Evolutionary conservation across 108 stramenopile species (phyloP).

Genomic region (Nitzschia sp.): DNA sequence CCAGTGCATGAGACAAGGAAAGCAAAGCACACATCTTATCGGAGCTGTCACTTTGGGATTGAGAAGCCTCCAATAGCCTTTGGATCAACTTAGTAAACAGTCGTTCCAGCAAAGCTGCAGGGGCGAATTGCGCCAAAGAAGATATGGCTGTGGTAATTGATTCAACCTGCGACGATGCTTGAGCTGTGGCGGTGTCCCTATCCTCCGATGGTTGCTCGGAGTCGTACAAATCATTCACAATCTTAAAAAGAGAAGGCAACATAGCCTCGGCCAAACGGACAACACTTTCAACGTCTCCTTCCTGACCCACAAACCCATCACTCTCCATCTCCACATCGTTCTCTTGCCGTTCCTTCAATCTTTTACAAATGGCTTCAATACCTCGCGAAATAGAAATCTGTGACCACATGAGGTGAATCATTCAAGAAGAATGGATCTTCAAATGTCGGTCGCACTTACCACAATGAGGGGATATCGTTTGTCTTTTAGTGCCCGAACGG

Average conservation of each 20-base stretch:
- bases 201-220: slow-evolving; percentile 14
- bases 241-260: slow-evolving; percentile 66
- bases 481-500: slow-evolving; percentile 72
- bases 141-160: slow-evolving; percentile 67
- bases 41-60: slow-evolving; percentile 39
- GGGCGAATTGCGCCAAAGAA: slow-evolving; percentile 54
- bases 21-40: slow-evolving; percentile 70
- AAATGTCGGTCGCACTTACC: slow-evolving; percentile 39
- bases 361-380: not conserved
- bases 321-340: no score
- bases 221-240: slow-evolving; percentile 59
- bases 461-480: slow-evolving; percentile 77
- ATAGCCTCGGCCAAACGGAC: slow-evolving; percentile 33
- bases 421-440: no score
- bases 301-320: not conserved
- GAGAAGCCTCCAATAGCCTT: slow-evolving; percentile 60
- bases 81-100: slow-evolving; percentile 82
- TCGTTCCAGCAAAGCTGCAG: slow-evolving; percentile 51
- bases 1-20: slow-evolving; percentile 64
- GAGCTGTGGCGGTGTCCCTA: slow-evolving; percentile 40
- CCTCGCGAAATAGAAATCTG: slow-evolving; percentile 1
- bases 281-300: slow-evolving; percentile 16
- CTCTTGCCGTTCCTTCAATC: no score
- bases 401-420: not conserved
- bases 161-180: slow-evolving; percentile 44